Percentiles rank a stretch among this genome's conserved stretches.
These are phyloP conservation scores for Eudorina sp. DNA, from an alignment of 139 green algal genomes.

Conservation along the genomic window DNA sequence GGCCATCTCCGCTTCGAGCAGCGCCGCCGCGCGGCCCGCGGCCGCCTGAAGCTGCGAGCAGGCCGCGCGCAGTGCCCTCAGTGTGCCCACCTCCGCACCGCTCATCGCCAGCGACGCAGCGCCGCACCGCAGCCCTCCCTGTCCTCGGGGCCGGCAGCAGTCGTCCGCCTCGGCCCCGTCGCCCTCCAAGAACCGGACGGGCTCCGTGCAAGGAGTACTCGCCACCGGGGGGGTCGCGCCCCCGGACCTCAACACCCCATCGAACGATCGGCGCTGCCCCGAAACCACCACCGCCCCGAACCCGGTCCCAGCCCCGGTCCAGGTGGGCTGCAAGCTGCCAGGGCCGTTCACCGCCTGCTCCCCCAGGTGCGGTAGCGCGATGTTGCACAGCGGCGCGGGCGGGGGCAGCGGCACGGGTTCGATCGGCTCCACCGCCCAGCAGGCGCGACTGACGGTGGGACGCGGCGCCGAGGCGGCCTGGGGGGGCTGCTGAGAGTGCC, in stretches of 20 bases:
- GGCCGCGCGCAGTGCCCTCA: not conserved
- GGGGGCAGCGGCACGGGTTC: constrained; percentile 7
- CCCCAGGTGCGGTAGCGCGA: not conserved
- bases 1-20: constrained; percentile 8
- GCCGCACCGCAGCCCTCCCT: too few species aligned
- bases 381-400: not conserved
- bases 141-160: too few species aligned
- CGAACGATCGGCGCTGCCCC: not conserved
- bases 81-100: not conserved
- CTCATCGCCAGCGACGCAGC: not conserved
- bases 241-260: not conserved
- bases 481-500: too few species aligned
- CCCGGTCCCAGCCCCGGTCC: too few species aligned
- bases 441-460: not conserved
- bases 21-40: not conserved
- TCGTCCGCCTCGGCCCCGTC: not conserved
- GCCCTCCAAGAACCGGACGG: not conserved
- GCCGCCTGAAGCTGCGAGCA: not conserved
- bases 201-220: not conserved
- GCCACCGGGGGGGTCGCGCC: not conserved
- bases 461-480: not conserved
- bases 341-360: too few species aligned
- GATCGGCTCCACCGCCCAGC: constrained; percentile 8
- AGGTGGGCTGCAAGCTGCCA: too few species aligned
- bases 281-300: too few species aligned